Evolutionary conservation across 345 rosid species (phyloP).

Genomic region (Firmiana major): DNA sequence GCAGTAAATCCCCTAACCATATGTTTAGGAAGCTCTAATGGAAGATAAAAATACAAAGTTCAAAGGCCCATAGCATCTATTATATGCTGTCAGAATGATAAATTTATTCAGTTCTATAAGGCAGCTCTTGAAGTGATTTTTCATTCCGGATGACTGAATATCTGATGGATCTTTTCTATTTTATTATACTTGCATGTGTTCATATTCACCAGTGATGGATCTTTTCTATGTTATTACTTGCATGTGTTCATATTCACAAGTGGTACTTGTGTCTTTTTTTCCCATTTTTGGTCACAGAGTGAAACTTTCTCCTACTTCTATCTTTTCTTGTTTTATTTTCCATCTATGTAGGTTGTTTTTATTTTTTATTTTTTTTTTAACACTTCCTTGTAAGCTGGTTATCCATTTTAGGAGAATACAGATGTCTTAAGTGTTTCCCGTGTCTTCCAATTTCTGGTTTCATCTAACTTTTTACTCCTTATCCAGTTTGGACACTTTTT

Average conservation of each 20-base stretch:
- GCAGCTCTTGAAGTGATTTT: not conserved
- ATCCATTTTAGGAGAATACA: not conserved
- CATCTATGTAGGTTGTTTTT: too few species aligned
- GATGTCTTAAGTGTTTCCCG: not conserved
- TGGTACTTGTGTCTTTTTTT: not conserved
- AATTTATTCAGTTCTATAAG: not conserved
- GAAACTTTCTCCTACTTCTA: not conserved
- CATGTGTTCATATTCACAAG: not conserved
- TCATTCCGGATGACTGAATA: not conserved
- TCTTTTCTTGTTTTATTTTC: not conserved
- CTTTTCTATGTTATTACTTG: not conserved
- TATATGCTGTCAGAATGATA: not conserved
- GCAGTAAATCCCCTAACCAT: not conserved
- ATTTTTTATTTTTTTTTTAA: too few species aligned
- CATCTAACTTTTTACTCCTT: not conserved
- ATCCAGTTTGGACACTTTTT: not conserved
- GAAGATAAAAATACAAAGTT: not conserved
- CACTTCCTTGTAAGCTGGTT: not conserved
- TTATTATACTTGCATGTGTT: not conserved
- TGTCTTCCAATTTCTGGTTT: slow-evolving; percentile 1
- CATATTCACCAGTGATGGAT: not conserved
- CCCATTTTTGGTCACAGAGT: not conserved
- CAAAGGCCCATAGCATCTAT: not conserved
- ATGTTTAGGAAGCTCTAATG: not conserved
- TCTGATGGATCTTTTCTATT: not conserved